Conservation (phyloP, 192 early-diverging fungal species). For the Coemansia sp. region DNA sequence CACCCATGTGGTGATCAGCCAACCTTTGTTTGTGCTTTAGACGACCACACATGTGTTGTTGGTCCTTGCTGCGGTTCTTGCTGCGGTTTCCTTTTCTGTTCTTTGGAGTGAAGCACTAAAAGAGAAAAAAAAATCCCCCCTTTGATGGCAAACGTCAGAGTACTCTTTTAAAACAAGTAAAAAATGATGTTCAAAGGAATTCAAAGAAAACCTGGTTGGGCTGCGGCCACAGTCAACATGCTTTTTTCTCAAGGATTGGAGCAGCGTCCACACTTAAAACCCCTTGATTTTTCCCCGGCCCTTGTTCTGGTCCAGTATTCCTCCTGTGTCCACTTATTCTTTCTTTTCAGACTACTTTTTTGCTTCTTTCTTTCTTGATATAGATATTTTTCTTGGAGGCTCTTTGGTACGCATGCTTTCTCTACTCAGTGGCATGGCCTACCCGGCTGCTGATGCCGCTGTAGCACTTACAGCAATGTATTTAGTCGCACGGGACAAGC, state of each 20-base stretch:
- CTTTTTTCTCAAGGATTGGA: not conserved
- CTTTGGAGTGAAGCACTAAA: no score
- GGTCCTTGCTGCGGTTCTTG: no score
- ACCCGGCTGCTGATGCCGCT: not conserved
- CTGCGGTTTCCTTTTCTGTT: conserved; percentile 1
- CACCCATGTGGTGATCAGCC: conserved; percentile 72
- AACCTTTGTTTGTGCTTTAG: no score
- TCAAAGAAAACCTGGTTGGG: no score
- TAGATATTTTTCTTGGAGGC: not conserved
- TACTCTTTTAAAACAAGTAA: conserved; percentile 9
- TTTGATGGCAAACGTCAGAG: no score
- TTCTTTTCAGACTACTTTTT: not conserved
- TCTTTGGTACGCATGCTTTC: not conserved
- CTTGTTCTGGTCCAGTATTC: not conserved
- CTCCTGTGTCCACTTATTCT: not conserved
- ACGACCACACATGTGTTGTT: no score
- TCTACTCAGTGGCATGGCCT: not conserved
- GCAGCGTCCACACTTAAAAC: not conserved
- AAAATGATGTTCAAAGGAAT: no score
- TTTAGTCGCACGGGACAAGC: not conserved
- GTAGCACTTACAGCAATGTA: not conserved
- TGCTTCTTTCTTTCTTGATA: not conserved
- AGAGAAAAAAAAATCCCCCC: not conserved
- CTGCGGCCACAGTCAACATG: no score
- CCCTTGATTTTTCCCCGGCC: no score